Conservation (phyloP, 2,329 filamentous ascomycete species). For the Sporothrix pallida region DNA sequence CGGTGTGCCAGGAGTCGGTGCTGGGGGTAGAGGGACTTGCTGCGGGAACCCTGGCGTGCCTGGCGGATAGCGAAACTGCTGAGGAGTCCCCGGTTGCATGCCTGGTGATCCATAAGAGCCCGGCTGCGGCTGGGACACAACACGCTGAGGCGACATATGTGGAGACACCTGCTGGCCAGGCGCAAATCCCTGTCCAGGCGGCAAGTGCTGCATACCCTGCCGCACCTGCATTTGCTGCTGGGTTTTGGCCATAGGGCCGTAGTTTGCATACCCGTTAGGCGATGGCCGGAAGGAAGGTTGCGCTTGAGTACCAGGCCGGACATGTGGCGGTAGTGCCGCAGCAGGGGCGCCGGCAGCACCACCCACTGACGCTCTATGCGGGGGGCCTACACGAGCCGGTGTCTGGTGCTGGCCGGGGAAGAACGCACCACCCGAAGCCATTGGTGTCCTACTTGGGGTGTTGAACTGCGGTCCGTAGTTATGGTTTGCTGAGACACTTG, state of each 20-base stretch:
- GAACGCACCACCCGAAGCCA: slow-evolving; percentile 46
- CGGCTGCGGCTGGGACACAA: slow-evolving; percentile 44
- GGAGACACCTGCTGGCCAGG: slow-evolving; percentile 25
- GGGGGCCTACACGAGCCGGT: slow-evolving; percentile 50
- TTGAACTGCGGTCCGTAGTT: slow-evolving; percentile 56
- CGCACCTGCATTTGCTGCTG: slow-evolving; percentile 44
- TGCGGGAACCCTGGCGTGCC: slow-evolving; percentile 36
- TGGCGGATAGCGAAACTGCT: slow-evolving; percentile 47
- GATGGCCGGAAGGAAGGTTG: slow-evolving; percentile 52
- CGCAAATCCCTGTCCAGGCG: slow-evolving; percentile 34
- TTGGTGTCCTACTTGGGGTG: slow-evolving; percentile 54
- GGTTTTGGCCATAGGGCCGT: slow-evolving; percentile 57
- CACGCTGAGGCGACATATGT: slow-evolving; percentile 36
- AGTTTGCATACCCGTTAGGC: slow-evolving; percentile 56
- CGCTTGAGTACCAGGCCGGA: slow-evolving; percentile 42
- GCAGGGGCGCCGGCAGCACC: slow-evolving; percentile 25
- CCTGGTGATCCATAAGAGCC: slow-evolving; percentile 48
- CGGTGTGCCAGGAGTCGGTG: neutral
- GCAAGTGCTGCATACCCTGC: slow-evolving; percentile 46
- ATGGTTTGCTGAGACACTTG: slow-evolving; percentile 49
- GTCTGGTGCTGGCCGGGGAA: slow-evolving; percentile 49
- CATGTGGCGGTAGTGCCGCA: slow-evolving; percentile 42
- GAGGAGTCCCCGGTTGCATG: slow-evolving; percentile 50
- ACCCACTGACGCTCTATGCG: slow-evolving; percentile 49
- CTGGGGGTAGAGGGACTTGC: slow-evolving; percentile 17